These are phyloP conservation scores for Aspergillus funiculosus DNA, from an alignment of 495 filamentous ascomycete genomes.

Conservation along the genomic window DNA sequence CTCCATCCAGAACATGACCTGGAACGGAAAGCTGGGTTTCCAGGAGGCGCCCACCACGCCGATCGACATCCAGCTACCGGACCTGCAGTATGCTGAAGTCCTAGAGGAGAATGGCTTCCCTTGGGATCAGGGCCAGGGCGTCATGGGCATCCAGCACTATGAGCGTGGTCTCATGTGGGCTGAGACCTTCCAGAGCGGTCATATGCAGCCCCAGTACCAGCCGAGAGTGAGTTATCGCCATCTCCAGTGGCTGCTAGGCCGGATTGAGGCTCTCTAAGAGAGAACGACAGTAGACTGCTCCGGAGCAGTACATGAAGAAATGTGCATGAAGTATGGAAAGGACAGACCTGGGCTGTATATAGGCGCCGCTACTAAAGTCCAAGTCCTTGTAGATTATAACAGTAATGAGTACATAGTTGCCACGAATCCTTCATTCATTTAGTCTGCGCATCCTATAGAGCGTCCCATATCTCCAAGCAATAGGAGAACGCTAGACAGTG, in stretches of 20 bases:
- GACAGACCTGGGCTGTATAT: too few species aligned
- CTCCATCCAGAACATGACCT: conserved; percentile 64
- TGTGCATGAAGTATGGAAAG: too few species aligned
- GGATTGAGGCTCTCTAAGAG: conserved; percentile 23
- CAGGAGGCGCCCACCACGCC: conserved; percentile 33
- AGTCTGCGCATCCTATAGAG: too few species aligned
- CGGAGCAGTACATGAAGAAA: too few species aligned
- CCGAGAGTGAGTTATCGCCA: conserved; percentile 62
- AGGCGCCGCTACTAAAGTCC: too few species aligned
- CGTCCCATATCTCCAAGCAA: too few species aligned
- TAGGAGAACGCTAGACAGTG: too few species aligned
- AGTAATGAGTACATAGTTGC: too few species aligned
- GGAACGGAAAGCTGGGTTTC: conserved; percentile 60
- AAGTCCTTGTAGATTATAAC: too few species aligned
- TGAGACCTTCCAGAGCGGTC: conserved; percentile 54
- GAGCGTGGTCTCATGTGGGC: conserved; percentile 70
- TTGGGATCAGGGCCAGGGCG: conserved; percentile 42
- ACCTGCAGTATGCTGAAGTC: conserved; percentile 27
- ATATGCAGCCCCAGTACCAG: conserved; percentile 63
- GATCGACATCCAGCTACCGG: conserved; percentile 34
- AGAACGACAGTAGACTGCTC: too few species aligned
- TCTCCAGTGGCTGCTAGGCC: conserved; percentile 61
- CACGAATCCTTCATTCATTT: too few species aligned
- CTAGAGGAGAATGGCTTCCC: conserved; percentile 23
- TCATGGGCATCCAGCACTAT: conserved; percentile 58